Evolutionary conservation across 768 basidiomycete species (phyloP), one percentile per base, ranked within the genome.

Genomic region (Mycena haematopus): DNA sequence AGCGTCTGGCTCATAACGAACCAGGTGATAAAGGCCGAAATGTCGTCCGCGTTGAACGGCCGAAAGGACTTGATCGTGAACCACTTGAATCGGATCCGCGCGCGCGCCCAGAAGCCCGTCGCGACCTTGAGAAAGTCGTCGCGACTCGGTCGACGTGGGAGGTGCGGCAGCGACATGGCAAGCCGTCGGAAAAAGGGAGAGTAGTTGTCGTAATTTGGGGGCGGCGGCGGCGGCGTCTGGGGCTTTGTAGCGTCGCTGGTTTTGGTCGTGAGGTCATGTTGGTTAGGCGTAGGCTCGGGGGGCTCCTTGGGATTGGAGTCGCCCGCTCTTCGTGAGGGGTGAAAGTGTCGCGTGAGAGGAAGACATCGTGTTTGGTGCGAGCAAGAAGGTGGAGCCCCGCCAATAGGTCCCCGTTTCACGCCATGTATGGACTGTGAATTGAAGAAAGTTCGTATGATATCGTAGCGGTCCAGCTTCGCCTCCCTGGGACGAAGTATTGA

Each of bases 81-180:
- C 97, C 97, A 99, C 73, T 95, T 95, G 79, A 98, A 93, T n/a
- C 94, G 86, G 68, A 99, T 91, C 22, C 89, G 84, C 24, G 91
- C 74, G 3, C 97, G 87, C 67, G 96, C 86, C 89, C 95, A 95
- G 73, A 96, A 95, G n/a, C 90, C 88, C 31, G 84, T 91, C 4
- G 96, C 89, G 4, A 93, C 90, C 21, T 84, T 86, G 36, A 99
- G 82, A 61, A 99, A 89, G 72, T 98, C 93, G 47, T 97, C 95
- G 45, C 89, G 86, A 0, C 93, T 92, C 0, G 95, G 96, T 38
- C 90, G 29, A 31, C 29, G 81, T 65, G 86, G 88, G 51, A 86
- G 79, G 70, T 88, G 89, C 5, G 93, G 94, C 22, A 95, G 79
- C 27, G 91, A 90, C 65, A 85, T 73, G 0, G 92, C 92, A 9